Percentiles rank a stretch among this genome's conserved stretches.
phyloP scores from a whole-genome alignment of 768 basidiomycete species.

The Suillus tomentosus region DNA sequence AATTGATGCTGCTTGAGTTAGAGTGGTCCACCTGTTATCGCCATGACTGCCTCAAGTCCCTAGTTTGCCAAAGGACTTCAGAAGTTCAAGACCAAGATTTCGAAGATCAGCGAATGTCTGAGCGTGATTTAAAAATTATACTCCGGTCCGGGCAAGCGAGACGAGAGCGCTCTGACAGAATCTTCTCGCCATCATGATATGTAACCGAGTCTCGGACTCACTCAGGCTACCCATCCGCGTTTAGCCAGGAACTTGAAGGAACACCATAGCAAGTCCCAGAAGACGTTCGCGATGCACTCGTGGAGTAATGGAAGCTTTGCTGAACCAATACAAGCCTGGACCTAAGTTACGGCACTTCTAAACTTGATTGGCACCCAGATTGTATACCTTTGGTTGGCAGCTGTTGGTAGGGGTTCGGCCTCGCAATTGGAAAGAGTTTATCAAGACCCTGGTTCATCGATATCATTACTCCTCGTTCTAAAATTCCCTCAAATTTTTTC shows the following conservation, averaged over 20 bases:
- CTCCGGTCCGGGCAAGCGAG: constrained; percentile 4
- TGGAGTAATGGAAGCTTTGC: background rate
- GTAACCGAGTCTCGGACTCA: background rate
- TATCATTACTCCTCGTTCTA: background rate
- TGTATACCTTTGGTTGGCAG: background rate
- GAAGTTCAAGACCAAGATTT: background rate
- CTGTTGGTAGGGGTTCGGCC: background rate
- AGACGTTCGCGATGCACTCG: background rate
- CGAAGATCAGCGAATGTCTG: background rate
- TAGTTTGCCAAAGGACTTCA: background rate
- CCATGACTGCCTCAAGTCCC: constrained; percentile 21
- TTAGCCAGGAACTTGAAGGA: background rate
- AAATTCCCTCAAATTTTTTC: background rate
- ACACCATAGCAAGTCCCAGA: background rate
- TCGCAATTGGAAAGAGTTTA: background rate
- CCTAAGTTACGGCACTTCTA: constrained; percentile 1
- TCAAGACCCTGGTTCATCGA: background rate
- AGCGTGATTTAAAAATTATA: constrained; percentile 5
- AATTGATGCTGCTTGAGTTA: constrained; percentile 16
- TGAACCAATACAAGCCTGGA: background rate
- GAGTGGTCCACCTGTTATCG: constrained; percentile 10
- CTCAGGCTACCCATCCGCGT: background rate
- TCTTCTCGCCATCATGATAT: background rate
- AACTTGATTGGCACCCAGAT: background rate
- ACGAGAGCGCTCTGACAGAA: background rate